A percentile compares a stretch with the other conserved stretches of the same genome.
phyloP scores from a whole-genome alignment of 2,329 filamentous ascomycete genomes.

The Zalaria obscura region DNA sequence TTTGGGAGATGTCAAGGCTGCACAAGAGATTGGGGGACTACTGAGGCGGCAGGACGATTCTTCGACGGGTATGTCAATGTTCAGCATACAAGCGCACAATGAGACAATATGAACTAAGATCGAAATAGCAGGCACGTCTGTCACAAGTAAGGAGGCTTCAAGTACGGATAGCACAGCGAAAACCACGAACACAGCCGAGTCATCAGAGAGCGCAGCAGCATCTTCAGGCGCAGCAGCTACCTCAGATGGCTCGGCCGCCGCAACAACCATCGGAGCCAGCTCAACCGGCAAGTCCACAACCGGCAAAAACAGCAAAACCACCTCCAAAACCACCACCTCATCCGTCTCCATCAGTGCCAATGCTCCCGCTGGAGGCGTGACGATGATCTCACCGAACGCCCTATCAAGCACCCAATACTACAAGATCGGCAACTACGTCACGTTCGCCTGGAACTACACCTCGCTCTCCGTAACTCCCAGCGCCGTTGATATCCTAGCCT shows the following conservation, averaged over 20 bases:
- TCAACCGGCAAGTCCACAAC: slow-evolving; percentile 5
- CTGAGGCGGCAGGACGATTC: slow-evolving; percentile 12
- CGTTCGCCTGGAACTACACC: slow-evolving; percentile 57
- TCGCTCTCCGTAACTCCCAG: slow-evolving; percentile 44
- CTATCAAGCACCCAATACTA: slow-evolving; percentile 39
- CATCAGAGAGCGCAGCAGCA: slow-evolving; percentile 5
- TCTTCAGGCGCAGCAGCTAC: slow-evolving; percentile 9
- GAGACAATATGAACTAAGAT: slow-evolving; percentile 2
- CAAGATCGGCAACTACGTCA: slow-evolving; percentile 44
- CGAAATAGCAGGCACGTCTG: slow-evolving; percentile 10
- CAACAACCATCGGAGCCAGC: background rate
- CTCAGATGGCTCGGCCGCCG: slow-evolving; percentile 5
- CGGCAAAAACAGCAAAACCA: slow-evolving; percentile 8
- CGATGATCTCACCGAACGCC: slow-evolving; percentile 44
- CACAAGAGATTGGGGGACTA: slow-evolving; percentile 14
- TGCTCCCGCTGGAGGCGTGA: slow-evolving; percentile 43
- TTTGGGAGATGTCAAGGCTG: slow-evolving; percentile 10
- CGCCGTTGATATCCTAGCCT: slow-evolving; percentile 47
- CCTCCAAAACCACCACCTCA: slow-evolving; percentile 11
- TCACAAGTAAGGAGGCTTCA: slow-evolving; percentile 4
- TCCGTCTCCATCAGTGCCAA: slow-evolving; percentile 37
- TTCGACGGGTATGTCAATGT: slow-evolving; percentile 1
- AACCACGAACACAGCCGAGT: slow-evolving; percentile 6
- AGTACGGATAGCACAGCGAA: background rate
- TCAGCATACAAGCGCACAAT: background rate